These are phyloP conservation scores for Kalmanozyma brasiliensis DNA, from an alignment of 1,284 basidiomycete species.

Conservation along the genomic window DNA sequence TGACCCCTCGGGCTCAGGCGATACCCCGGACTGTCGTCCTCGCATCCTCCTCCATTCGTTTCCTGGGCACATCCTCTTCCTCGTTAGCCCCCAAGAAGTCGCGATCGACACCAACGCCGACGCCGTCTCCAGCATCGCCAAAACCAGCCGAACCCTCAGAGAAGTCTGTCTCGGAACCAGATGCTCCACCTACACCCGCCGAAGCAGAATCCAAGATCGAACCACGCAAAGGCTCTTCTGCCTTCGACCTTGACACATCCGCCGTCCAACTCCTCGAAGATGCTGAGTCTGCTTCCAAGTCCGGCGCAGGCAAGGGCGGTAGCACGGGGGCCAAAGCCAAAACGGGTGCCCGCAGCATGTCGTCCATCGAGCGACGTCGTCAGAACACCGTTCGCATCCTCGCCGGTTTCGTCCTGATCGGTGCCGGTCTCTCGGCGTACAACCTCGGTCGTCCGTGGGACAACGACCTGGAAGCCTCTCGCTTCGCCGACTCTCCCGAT, in stretches of 20 bases:
- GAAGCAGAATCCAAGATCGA: constrained; percentile 9
- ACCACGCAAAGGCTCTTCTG: constrained; percentile 27
- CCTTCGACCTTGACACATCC: constrained; percentile 59
- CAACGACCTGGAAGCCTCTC: constrained; percentile 58
- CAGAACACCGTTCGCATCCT: constrained; percentile 54
- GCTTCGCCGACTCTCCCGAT: constrained; percentile 38
- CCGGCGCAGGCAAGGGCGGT: constrained; percentile 20
- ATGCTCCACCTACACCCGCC: constrained; percentile 4
- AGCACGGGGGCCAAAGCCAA: constrained; percentile 65
- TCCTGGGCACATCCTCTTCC: constrained; percentile 33
- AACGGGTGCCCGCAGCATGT: constrained; percentile 63
- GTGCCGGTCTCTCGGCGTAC: constrained; percentile 48
- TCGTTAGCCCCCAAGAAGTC: not conserved
- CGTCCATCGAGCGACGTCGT: constrained; percentile 67
- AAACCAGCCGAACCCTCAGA: constrained; percentile 1
- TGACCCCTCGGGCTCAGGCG: constrained; percentile 2
- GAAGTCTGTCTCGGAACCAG: constrained; percentile 2
- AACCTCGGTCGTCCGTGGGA: constrained; percentile 68
- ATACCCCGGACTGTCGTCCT: constrained; percentile 3
- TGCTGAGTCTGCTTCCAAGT: constrained; percentile 6
- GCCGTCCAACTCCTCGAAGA: constrained; percentile 38
- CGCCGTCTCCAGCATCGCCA: not conserved
- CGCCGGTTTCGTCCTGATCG: constrained; percentile 41
- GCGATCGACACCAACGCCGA: not conserved
- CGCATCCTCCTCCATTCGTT: constrained; percentile 18